phyloP scores from a whole-genome alignment of 495 filamentous ascomycete species.

The Sporormia fimetaria region DNA sequence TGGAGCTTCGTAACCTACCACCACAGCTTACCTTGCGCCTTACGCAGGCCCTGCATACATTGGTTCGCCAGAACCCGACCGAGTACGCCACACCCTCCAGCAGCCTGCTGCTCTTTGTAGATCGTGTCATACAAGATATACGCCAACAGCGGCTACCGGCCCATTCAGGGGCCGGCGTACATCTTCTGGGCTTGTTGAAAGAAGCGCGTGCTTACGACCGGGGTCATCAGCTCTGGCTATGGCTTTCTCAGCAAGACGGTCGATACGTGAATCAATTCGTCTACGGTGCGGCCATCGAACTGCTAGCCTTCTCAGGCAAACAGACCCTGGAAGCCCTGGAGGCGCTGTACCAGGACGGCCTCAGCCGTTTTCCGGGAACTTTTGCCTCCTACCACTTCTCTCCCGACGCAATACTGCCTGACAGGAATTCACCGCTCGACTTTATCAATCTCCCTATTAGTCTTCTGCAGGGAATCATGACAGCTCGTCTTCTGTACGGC shows the following conservation, averaged over 20 bases:
- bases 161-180: constrained; percentile 34
- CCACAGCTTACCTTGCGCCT: constrained; percentile 10
- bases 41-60: constrained; percentile 10
- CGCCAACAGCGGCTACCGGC: constrained; percentile 27
- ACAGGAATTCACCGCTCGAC: constrained; percentile 23
- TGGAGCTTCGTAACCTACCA: not conserved
- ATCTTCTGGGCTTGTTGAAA: constrained; percentile 39
- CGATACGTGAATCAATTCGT: constrained; percentile 30
- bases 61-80: not conserved
- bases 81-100: not conserved
- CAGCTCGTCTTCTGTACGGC: constrained; percentile 35
- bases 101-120: constrained; percentile 17
- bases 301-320: constrained; percentile 34
- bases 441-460: constrained; percentile 31
- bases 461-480: constrained; percentile 40
- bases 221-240: constrained; percentile 37
- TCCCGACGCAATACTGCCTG: constrained; percentile 30
- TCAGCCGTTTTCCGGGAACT: constrained; percentile 33
- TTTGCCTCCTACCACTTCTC: constrained; percentile 36
- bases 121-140: constrained; percentile 31
- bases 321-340: constrained; percentile 32
- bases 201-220: constrained; percentile 31
- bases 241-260: constrained; percentile 33
- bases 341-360: constrained; percentile 32
- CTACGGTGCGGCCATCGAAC: constrained; percentile 40